phyloP scores from a whole-genome alignment of 2,329 filamentous ascomycete species.

The Arthrinium puccinioides region DNA sequence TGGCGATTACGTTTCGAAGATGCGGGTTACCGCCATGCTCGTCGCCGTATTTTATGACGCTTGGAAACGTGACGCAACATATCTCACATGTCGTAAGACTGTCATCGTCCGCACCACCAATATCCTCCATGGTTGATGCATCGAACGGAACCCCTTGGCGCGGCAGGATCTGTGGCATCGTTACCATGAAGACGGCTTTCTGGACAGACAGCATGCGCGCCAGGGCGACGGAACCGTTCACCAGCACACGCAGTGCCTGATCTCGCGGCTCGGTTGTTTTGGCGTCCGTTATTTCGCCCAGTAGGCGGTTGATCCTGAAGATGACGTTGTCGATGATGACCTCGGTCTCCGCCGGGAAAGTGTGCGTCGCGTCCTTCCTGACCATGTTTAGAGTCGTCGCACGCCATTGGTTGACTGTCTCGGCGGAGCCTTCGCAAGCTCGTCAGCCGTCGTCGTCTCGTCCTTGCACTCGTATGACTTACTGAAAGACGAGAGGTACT shows the following conservation, averaged over 20 bases:
- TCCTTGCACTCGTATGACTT: slow-evolving; percentile 7
- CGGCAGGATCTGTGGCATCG: slow-evolving; percentile 46
- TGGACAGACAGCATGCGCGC: slow-evolving; percentile 50
- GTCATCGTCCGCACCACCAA: slow-evolving; percentile 55
- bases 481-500: slow-evolving; percentile 36
- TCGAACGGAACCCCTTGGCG: slow-evolving; percentile 52
- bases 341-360: slow-evolving; percentile 38
- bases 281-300: slow-evolving; percentile 41
- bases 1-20: slow-evolving; percentile 56
- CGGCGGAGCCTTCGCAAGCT: slow-evolving; percentile 37
- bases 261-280: slow-evolving; percentile 37
- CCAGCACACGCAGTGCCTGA: slow-evolving; percentile 43
- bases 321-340: slow-evolving; percentile 35
- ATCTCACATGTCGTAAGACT: slow-evolving; percentile 44
- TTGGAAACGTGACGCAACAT: slow-evolving; percentile 56
- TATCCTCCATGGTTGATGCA: slow-evolving; percentile 55
- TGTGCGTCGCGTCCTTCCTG: slow-evolving; percentile 41
- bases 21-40: slow-evolving; percentile 55
- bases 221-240: slow-evolving; percentile 47
- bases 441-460: slow-evolving; percentile 4
- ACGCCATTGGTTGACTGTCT: slow-evolving; percentile 59
- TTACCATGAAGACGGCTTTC: slow-evolving; percentile 48
- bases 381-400: slow-evolving; percentile 55
- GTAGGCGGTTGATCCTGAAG: slow-evolving; percentile 37
- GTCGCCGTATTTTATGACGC: slow-evolving; percentile 57